These are phyloP conservation scores for Leccinum glutinopallens DNA, from an alignment of 1,284 basidiomycete genomes.

Conservation along the genomic window DNA sequence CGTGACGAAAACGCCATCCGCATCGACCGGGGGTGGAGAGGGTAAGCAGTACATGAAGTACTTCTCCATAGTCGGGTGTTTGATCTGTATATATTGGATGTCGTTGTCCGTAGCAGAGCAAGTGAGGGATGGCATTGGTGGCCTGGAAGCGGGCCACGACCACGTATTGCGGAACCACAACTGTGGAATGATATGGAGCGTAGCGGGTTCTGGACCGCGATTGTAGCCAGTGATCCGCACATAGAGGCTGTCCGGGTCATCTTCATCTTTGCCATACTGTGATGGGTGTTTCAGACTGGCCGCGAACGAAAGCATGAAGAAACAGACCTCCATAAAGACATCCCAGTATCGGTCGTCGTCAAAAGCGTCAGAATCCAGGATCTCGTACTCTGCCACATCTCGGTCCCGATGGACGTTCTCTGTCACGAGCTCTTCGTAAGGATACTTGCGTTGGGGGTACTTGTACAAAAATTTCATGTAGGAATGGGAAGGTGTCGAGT, in stretches of 20 bases:
- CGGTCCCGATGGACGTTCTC: slow-evolving; percentile 85
- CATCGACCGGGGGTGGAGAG: slow-evolving; percentile 86
- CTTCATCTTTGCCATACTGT: slow-evolving; percentile 97
- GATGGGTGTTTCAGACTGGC: slow-evolving; percentile 1
- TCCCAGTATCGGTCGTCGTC: slow-evolving; percentile 98
- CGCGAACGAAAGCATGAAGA: slow-evolving; percentile 9
- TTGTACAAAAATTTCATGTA: slow-evolving; percentile 99
- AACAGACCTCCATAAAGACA: slow-evolving; percentile 86
- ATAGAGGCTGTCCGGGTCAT: slow-evolving; percentile 86
- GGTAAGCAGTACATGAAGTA: slow-evolving; percentile 89
- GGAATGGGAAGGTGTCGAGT: slow-evolving; percentile 96
- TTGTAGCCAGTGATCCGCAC: slow-evolving; percentile 97
- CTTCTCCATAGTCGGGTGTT: slow-evolving; percentile 74
- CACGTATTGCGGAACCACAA: slow-evolving; percentile 98
- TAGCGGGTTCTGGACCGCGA: slow-evolving; percentile 94
- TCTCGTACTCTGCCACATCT: slow-evolving; percentile 90
- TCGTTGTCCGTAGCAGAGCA: slow-evolving; percentile 55
- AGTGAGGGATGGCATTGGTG: slow-evolving; percentile 73
- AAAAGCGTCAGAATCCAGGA: slow-evolving; percentile 90
- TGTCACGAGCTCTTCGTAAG: slow-evolving; percentile 90
- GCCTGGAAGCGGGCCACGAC: slow-evolving; percentile 90
- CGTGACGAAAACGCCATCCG: slow-evolving; percentile 58
- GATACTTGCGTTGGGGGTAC: slow-evolving; percentile 90
- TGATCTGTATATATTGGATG: slow-evolving; percentile 68
- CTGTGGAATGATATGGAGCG: slow-evolving; percentile 92